A percentile compares a stretch with the other conserved stretches of the same genome.
Conservation (phyloP, 2,329 filamentous ascomycete genomes). For the Exophiala calicioides region DNA sequence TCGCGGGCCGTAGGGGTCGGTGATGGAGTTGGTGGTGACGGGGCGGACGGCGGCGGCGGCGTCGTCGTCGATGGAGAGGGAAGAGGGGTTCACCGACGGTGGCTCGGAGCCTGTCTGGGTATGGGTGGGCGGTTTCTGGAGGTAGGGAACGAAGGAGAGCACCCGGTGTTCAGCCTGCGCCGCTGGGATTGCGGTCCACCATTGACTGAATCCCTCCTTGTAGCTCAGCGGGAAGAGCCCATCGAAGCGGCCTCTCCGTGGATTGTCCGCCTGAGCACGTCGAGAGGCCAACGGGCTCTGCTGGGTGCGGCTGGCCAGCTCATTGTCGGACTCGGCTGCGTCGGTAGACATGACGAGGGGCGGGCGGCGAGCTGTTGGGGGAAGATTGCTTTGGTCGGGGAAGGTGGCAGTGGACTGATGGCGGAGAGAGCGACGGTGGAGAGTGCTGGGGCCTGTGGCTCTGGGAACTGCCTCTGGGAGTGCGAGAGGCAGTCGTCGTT, state of each 20-base stretch:
- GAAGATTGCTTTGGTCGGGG: constrained; percentile 17
- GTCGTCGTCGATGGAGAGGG: constrained; percentile 41
- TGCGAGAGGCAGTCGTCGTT: constrained; percentile 12
- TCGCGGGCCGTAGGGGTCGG: constrained; percentile 80
- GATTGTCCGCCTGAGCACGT: constrained; percentile 40
- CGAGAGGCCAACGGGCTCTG: constrained; percentile 53
- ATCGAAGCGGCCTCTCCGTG: constrained; percentile 32
- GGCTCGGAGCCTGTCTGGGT: constrained; percentile 62
- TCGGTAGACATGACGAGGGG: constrained; percentile 31
- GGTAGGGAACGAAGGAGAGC: constrained; percentile 79
- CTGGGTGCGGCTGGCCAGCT: constrained; percentile 39
- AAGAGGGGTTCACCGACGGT: constrained; percentile 41
- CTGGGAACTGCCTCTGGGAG: constrained; percentile 24
- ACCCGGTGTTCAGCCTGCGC: constrained; percentile 84
- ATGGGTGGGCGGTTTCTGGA: constrained; percentile 70
- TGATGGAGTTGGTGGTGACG: constrained; percentile 51
- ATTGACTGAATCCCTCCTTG: constrained; percentile 88
- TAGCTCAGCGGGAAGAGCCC: constrained; percentile 82
- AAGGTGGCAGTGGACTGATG: constrained; percentile 20
- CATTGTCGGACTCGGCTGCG: constrained; percentile 35
- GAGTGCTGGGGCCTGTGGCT: constrained; percentile 2
- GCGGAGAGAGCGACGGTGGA: constrained; percentile 6
- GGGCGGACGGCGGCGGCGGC: constrained; percentile 42
- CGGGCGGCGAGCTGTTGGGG: constrained; percentile 24
- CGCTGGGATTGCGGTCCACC: constrained; percentile 87